Percentiles rank a stretch among this genome's conserved stretches.
These are phyloP conservation scores for Gentiana dahurica DNA, from an alignment of 257 asterid genomes.

Conservation along the genomic window DNA sequence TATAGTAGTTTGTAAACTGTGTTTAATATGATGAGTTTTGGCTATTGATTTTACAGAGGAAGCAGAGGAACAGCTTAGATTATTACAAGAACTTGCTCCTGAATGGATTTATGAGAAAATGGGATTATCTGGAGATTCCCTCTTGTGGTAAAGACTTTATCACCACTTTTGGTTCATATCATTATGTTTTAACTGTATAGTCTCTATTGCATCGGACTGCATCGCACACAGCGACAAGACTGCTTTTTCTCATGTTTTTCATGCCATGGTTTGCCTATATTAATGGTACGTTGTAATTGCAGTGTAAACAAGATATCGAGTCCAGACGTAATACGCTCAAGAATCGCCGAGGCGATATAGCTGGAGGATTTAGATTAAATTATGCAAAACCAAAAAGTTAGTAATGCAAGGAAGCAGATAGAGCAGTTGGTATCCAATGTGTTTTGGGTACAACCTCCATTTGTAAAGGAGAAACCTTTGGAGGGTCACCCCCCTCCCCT, in stretches of 20 bases:
- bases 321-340: slow-evolving; percentile 39
- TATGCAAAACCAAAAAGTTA: not conserved
- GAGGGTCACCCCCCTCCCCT: too few species aligned
- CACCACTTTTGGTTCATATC: not conserved
- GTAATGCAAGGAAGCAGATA: not conserved
- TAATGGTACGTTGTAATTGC: slow-evolving; percentile 17
- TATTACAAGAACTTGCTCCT: slow-evolving; percentile 72
- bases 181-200: not conserved
- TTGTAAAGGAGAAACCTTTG: too few species aligned
- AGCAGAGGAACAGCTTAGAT: slow-evolving; percentile 57
- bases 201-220: not conserved
- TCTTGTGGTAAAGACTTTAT: slow-evolving; percentile 39
- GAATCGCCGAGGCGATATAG: slow-evolving; percentile 38
- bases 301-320: slow-evolving; percentile 51
- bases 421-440: too few species aligned
- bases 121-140: slow-evolving; percentile 48
- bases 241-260: too few species aligned
- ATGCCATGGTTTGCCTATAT: not conserved
- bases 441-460: too few species aligned
- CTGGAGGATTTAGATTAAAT: slow-evolving; percentile 12
- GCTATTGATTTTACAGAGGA: slow-evolving; percentile 37
- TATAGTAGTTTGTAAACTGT: slow-evolving; percentile 1
- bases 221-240: too few species aligned
- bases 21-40: slow-evolving; percentile 4
- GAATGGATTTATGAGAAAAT: slow-evolving; percentile 73